Percentiles rank a stretch among this genome's conserved stretches.
Conservation (phyloP, 371 early-diverging fungal species). For the Saksenaea vasiformis region DNA sequence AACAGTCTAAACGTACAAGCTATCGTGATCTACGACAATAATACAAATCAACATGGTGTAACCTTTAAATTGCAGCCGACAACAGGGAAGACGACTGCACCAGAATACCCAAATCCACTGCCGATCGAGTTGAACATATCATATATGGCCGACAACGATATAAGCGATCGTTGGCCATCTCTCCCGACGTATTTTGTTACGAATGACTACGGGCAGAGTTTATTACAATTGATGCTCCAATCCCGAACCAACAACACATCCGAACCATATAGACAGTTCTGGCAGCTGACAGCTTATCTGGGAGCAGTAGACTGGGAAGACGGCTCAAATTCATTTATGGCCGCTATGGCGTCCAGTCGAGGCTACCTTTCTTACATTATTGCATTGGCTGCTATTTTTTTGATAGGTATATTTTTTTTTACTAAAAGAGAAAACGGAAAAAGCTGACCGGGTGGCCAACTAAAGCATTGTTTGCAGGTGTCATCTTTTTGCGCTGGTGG, state of each 20-base stretch:
- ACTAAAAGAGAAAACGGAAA: background rate
- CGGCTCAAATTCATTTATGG: constrained; percentile 6
- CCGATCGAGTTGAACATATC: constrained; percentile 29
- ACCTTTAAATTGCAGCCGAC: constrained; percentile 12
- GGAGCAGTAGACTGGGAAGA: background rate
- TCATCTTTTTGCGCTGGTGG: constrained; percentile 49
- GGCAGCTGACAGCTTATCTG: background rate
- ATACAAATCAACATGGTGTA: background rate
- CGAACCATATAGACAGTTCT: background rate
- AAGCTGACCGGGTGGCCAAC: background rate
- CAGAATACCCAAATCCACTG: constrained; percentile 2
- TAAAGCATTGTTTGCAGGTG: constrained; percentile 24
- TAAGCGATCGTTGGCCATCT: constrained; percentile 18
- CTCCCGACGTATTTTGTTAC: constrained; percentile 37
- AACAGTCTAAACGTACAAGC: constrained; percentile 26
- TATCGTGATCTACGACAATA: constrained; percentile 36
- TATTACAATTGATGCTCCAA: background rate
- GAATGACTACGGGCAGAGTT: constrained; percentile 14
- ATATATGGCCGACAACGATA: constrained; percentile 36
- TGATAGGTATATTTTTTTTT: constrained; percentile 33
- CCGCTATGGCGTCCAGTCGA: constrained; percentile 17
- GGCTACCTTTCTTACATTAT: constrained; percentile 46
- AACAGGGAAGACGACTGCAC: constrained; percentile 12
- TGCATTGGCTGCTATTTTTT: constrained; percentile 35
- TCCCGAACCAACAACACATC: background rate